These are phyloP conservation scores for Stygiomarasmius scandens DNA, from an alignment of 1,284 basidiomycete species.

Conservation along the genomic window DNA sequence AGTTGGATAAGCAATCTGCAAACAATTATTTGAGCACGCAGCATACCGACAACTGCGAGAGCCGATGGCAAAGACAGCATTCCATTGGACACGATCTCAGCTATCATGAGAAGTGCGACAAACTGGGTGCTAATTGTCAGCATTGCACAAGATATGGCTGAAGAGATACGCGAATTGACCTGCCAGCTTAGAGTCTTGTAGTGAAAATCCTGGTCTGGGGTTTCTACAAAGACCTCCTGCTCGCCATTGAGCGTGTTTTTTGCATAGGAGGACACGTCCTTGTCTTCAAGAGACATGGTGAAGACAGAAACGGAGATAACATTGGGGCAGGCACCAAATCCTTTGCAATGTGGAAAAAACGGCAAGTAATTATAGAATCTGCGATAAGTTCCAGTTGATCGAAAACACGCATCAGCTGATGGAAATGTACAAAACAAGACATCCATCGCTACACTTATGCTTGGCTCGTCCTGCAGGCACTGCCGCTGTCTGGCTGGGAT, in stretches of 20 bases:
- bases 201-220: conserved; percentile 38
- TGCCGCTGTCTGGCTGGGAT: too few species aligned
- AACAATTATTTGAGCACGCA: background rate
- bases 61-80: conserved; percentile 59
- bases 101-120: conserved; percentile 57
- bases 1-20: background rate
- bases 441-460: too few species aligned
- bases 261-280: background rate
- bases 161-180: conserved; percentile 30
- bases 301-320: background rate
- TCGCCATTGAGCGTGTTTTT: background rate
- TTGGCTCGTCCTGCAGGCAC: too few species aligned
- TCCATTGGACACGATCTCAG: conserved; percentile 61
- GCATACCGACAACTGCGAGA: conserved; percentile 53
- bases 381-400: too few species aligned
- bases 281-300: background rate
- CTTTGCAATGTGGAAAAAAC: too few species aligned
- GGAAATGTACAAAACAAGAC: too few species aligned
- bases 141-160: background rate
- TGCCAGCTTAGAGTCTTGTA: conserved; percentile 56
- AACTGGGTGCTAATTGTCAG: conserved; percentile 36
- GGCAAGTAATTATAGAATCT: too few species aligned
- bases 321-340: background rate
- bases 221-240: conserved; percentile 32
- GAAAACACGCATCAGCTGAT: too few species aligned